phyloP scores from a whole-genome alignment of 116 monocot genomes.

The Phalaenopsis hybrid region DNA sequence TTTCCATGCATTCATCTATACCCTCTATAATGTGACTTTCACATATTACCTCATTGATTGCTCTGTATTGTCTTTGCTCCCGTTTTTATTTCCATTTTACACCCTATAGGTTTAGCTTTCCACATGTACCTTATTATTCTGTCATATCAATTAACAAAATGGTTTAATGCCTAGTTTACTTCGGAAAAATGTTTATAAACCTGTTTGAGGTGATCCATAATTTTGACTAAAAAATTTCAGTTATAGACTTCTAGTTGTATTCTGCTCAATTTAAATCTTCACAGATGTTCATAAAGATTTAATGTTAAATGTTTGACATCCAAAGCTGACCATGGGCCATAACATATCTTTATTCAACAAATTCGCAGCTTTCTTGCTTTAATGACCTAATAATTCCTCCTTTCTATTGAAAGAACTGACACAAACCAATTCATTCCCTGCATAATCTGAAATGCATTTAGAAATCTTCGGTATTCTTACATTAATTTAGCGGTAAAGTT shows the following conservation, averaged over 20 bases:
- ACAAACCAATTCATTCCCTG: not conserved
- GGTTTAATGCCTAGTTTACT: not conserved
- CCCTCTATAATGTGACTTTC: not conserved
- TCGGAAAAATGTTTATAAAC: not conserved
- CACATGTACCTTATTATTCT: not conserved
- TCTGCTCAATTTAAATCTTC: not conserved
- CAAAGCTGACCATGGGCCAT: not conserved
- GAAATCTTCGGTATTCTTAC: not conserved
- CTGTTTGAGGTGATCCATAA: not conserved
- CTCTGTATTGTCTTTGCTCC: not conserved
- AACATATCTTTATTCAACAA: not conserved
- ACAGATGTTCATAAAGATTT: not conserved
- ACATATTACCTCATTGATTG: not conserved
- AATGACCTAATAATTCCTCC: not conserved
- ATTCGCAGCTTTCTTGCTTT: not conserved
- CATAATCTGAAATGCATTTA: not conserved
- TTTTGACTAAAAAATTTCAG: not conserved
- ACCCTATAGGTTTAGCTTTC: not conserved
- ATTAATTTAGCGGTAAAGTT: not conserved
- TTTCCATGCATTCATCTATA: not conserved
- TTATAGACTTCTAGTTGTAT: not conserved
- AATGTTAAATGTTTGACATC: not conserved
- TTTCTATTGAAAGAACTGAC: not conserved
- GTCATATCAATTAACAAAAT: not conserved
- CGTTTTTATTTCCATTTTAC: not conserved